Conservation (phyloP, 2,329 filamentous ascomycete species). For the Pseudocercospora fuligena region DNA sequence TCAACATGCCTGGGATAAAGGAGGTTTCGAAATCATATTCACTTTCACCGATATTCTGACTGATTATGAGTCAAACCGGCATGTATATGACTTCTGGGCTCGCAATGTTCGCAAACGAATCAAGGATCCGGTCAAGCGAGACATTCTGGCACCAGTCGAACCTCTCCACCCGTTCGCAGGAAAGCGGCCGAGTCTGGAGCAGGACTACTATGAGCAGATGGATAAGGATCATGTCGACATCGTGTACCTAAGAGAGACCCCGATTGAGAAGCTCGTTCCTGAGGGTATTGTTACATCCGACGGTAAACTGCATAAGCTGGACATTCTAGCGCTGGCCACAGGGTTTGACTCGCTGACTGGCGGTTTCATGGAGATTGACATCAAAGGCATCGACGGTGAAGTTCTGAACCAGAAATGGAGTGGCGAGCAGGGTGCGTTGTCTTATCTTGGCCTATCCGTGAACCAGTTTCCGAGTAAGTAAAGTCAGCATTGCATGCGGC, state of each 20-base stretch:
- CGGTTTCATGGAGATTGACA: constrained; percentile 41
- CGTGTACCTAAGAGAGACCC: constrained; percentile 47
- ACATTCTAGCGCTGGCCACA: constrained; percentile 51
- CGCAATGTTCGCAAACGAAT: constrained; percentile 57
- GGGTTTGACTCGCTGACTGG: constrained; percentile 50
- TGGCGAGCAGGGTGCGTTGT: constrained; percentile 48
- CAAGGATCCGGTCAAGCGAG: constrained; percentile 53
- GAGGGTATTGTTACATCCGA: constrained; percentile 53
- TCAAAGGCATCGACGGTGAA: constrained; percentile 34
- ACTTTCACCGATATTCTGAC: constrained; percentile 59
- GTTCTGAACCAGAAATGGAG: constrained; percentile 45
- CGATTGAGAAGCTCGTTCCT: constrained; percentile 55
- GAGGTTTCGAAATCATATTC: constrained; percentile 62
- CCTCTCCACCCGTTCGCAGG: constrained; percentile 55
- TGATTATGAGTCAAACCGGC: constrained; percentile 53
- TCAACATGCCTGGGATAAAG: constrained; percentile 54
- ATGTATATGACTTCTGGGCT: constrained; percentile 61
- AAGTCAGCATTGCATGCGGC: constrained; percentile 34
- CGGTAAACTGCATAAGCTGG: constrained; percentile 47
- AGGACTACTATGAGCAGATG: constrained; percentile 53
- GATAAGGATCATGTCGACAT: constrained; percentile 49
- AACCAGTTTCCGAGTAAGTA: constrained; percentile 43
- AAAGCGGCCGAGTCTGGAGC: constrained; percentile 47
- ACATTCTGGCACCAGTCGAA: constrained; percentile 50
- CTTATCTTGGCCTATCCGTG: constrained; percentile 44